Evolutionary conservation across 257 asterid species (phyloP).

Genomic region (Gynochthodes officinalis): DNA sequence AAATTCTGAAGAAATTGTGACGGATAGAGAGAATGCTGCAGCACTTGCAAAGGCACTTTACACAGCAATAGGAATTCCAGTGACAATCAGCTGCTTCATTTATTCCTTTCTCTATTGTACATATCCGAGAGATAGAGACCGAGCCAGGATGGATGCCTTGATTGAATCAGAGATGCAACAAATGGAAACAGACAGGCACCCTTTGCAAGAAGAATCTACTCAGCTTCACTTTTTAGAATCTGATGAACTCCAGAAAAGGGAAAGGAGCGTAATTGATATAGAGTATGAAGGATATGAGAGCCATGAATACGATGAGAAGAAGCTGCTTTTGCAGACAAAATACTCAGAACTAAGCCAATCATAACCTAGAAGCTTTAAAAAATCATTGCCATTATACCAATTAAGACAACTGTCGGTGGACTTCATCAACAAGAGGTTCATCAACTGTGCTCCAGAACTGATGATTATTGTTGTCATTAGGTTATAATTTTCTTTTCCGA

Average conservation of each 20-base stretch:
- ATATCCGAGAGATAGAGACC: conserved; percentile 77
- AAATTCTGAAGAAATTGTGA: conserved; percentile 36
- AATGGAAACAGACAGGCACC: conserved; percentile 31
- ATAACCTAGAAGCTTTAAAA: conserved; percentile 22
- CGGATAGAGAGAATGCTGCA: conserved; percentile 72
- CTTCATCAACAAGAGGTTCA: no score
- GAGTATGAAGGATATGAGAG: conserved; percentile 34
- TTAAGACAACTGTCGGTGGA: no score
- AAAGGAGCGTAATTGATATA: conserved; percentile 34
- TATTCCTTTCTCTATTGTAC: conserved; percentile 79
- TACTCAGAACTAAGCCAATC: conserved; percentile 24
- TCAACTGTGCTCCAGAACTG: neutral
- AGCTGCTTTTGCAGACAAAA: conserved; percentile 38
- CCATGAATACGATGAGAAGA: conserved; percentile 39
- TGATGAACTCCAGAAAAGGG: conserved; percentile 25
- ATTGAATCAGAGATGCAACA: conserved; percentile 55
- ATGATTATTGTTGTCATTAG: neutral
- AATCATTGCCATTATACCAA: no score
- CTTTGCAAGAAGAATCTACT: conserved; percentile 25
- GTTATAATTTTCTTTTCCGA: no score
- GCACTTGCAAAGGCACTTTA: conserved; percentile 89
- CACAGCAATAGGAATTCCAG: conserved; percentile 84
- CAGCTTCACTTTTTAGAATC: conserved; percentile 29
- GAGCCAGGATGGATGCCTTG: conserved; percentile 67
- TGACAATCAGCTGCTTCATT: conserved; percentile 56